Base-by-base conservation (phyloP, 73 alveolate species). In the Breviolum minutum region DNA sequence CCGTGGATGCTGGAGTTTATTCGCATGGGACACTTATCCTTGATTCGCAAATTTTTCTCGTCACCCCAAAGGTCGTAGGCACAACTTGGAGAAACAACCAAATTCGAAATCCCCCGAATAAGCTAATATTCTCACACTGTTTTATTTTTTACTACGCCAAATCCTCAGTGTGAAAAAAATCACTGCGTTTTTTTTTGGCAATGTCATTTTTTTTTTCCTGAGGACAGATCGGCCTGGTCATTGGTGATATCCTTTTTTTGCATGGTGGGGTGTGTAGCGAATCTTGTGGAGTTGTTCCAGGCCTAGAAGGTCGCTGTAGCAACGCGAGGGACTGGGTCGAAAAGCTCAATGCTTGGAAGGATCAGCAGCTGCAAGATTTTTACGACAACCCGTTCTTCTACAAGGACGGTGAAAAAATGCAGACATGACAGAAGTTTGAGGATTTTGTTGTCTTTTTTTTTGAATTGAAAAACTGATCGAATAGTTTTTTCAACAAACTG, bases 1-100 rank as follows among this genome's bases (percentile, higher is more conserved):
- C 98, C 98, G 54, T 92, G 98, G 98, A 92, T 92, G 98, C 73
- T 92, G 80, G 98, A 92, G 81, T 92, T 92, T 80, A 61, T 74
- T 40, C 87, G 90, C 14, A 13, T 74, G 73, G 98, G 90, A 80
- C 68, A 48, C 88, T 16, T 19, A 66, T 27, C 68, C 8, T 63
- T 73, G 60, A 24, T n/a, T 77, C 86, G 54, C 54, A 40, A 3
- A 40, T 40, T 40, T 40, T 40, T 40, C 54, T 40, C 5, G 54
- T 40, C 54, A 40, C 54, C 54, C 54, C 54, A 40, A 40, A 40
- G 54, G 54, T 40, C 54, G 5, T 3, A 40, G 3, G 54, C 54
- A 40, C 54, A 40, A 40, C 54, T 3, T 3, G 0, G 54, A n/a
- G 0, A 40, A 0, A 40, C 54, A 40, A 40, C 54, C 54, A 40